Evolutionary conservation across 441 rosid genomes (phyloP).

Genomic region (Pelargonium exstipulatum): DNA sequence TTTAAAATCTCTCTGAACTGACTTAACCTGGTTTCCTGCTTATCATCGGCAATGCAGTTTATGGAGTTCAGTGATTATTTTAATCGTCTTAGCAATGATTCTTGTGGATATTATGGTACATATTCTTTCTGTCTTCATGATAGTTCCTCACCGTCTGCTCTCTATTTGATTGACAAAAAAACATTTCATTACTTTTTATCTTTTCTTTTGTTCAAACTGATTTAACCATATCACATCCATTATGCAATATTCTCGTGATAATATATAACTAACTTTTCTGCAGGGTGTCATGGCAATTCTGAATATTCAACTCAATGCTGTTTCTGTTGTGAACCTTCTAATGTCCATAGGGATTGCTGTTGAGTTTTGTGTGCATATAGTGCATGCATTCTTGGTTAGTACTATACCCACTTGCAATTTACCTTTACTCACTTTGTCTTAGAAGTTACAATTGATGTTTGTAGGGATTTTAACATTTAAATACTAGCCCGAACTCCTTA

Average conservation of each 20-base stretch:
- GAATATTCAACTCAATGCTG: slow-evolving; percentile 60
- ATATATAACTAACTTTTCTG: slow-evolving; percentile 18
- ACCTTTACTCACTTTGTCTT: background rate
- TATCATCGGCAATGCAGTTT: slow-evolving; percentile 37
- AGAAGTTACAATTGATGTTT: background rate
- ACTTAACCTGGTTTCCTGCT: slow-evolving; percentile 9
- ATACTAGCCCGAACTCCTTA: background rate
- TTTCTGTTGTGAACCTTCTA: slow-evolving; percentile 56
- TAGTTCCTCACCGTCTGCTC: background rate
- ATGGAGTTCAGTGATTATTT: slow-evolving; percentile 58
- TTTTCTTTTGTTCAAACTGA: background rate
- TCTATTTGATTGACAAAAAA: no score
- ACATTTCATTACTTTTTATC: slow-evolving; percentile 13
- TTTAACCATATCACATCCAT: slow-evolving; percentile 7
- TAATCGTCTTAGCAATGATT: slow-evolving; percentile 52
- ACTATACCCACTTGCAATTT: background rate
- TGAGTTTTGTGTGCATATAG: slow-evolving; percentile 59
- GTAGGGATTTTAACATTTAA: background rate
- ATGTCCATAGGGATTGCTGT: slow-evolving; percentile 68
- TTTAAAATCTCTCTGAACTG: background rate
- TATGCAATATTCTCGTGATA: background rate
- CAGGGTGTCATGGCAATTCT: slow-evolving; percentile 63
- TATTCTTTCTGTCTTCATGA: slow-evolving; percentile 3
- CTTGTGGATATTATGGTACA: slow-evolving; percentile 57
- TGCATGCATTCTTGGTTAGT: slow-evolving; percentile 58